Evolutionary conservation across 257 asterid genomes (phyloP), one percentile per base, ranked within the genome.

Genomic region (Fraxinus excelsior): DNA sequence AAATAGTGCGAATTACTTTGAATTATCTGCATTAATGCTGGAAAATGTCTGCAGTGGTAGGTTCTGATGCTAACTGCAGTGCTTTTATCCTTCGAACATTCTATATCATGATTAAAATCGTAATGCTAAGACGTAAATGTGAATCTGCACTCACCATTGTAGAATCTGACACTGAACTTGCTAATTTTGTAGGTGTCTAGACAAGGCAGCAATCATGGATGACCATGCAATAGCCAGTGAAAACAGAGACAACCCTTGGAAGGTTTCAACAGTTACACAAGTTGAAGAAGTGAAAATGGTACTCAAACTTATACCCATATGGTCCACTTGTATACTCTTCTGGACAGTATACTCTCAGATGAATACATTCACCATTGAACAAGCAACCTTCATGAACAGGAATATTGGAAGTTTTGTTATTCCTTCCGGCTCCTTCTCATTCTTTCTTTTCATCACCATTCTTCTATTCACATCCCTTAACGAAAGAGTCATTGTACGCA

Each of bases 321-420:
- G 98, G 98, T 89, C 94, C 2, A 91, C 98, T 0, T 88, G 91
- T 84, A 94, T 94, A 32, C 95, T 89, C 38, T 92, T 94, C 82
- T 91, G 97, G 97, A 92, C 97, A 64, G 90, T 92, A 1, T 94
- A 91, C 87, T 91, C 98, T 49, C 98, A 94, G 44, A 92, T 94
- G 98, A 92, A 84, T 80, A 94, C 97, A 26, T 92, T 92, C 88
- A 82, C 94, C 44, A 87, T 94, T n/a, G 98, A 91, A 81, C 98
- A 94, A 86, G 97, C 96, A 28, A 90, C 96, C 7, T 81, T 86
- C 85, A 94, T 92, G 97, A 72, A 92, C 78, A 80, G 96, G 34
- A 74, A 75, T 0, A 16, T 94, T 62, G 91, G 91, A 0, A 76
- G n/a, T 51, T 94, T 91, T 34, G 76, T 77, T 23, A 66, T 94